Evolutionary conservation across 345 rosid genomes (phyloP).

Genomic region (Pistacia atlantica): DNA sequence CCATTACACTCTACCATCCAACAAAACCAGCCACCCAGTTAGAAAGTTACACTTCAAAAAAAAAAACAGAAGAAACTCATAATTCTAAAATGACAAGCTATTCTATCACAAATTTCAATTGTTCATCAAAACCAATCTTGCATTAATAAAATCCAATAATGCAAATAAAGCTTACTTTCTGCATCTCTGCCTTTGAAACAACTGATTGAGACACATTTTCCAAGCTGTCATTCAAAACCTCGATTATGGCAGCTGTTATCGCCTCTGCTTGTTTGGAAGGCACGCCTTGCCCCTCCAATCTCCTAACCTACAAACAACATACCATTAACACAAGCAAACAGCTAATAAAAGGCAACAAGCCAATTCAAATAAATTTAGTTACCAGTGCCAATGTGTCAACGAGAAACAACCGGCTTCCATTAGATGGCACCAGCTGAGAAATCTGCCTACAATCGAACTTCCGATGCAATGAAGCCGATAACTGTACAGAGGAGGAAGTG

Average conservation of each 20-base stretch:
- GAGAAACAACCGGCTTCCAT: constrained; percentile 69
- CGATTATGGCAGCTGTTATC: constrained; percentile 72
- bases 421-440: constrained; percentile 64
- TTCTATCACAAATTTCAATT: background rate
- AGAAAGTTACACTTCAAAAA: background rate
- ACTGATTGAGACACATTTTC: constrained; percentile 76
- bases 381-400: constrained; percentile 91
- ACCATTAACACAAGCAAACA: constrained; percentile 1
- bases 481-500: constrained; percentile 23
- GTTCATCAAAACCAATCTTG: background rate
- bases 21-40: background rate
- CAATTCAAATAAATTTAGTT: constrained; percentile 14
- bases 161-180: constrained; percentile 49
- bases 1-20: constrained; percentile 61
- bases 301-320: constrained; percentile 60
- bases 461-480: constrained; percentile 23
- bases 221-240: constrained; percentile 71
- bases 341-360: background rate
- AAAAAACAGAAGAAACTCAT: background rate
- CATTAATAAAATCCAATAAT: background rate
- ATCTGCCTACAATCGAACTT: constrained; percentile 37
- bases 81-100: background rate
- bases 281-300: constrained; percentile 77
- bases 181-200: constrained; percentile 82
- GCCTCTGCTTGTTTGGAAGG: constrained; percentile 96